Base-by-base conservation (phyloP, 345 rosid species). In the Abelmoschus esculentus region DNA sequence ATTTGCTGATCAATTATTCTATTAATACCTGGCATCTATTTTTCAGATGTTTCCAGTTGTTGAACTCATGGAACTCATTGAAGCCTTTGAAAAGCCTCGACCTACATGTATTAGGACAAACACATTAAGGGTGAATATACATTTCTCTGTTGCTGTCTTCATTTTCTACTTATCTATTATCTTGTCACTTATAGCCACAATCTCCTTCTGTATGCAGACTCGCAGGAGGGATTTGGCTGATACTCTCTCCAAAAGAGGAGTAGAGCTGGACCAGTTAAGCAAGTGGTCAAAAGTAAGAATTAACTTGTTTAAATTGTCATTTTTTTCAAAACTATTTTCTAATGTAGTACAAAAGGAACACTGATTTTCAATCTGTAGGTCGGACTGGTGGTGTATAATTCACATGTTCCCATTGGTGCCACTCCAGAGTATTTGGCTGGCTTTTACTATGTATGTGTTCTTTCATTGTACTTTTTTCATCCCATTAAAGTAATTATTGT, bases 401-500 rank as follows among this genome's bases (percentile, higher is more conserved):
- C 96, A 11, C 99, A 91, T 83, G 96, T 91, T 55, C 96, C 97
- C 34, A 86, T 95, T 11, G 97, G 99, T 80, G 97, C 97, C 13
- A 95, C 99, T 70, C 97, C 99, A 73, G 99, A 95, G 78, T 91
- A 95, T 78, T 85, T 95, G 91, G 96, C 96, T 61, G 99, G 97
- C 52, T 86, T 77, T 78, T 95, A 91, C 81, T 90, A 88, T 91
- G 96, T 95, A 74, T 61, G 62, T 76, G 28, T 32, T 65, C 40
- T 67, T 59, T 28, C 46, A 8, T 49, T 76, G 10, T 58, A 31
- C 57, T 29, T 42, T 55, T 73, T 11, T 17, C 32, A 40, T 72
- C 49, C 29, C 57, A 42, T 49, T 49, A 7, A 11, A 47, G 22
- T n/a, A 31, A 28, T 12, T 60, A 10, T 32, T 70, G 6, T 0